Percentiles rank a stretch among this genome's conserved stretches.
Evolutionary conservation across 768 basidiomycete species (phyloP).

Genomic region (Asterophora parasitica): DNA sequence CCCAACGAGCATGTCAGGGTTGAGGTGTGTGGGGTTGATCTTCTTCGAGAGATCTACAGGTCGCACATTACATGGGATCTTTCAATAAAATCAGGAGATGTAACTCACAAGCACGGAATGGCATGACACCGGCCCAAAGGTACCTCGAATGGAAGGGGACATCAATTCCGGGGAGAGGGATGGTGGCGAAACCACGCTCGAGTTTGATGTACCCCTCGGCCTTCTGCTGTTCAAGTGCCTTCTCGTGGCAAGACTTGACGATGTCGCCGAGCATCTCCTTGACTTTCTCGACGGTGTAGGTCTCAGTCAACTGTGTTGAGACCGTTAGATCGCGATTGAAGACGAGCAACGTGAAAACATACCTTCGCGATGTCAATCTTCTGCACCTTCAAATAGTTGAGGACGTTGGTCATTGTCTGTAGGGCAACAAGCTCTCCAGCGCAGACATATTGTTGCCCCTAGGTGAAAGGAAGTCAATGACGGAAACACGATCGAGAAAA

Average conservation of each 20-base stretch:
- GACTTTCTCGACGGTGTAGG: slow-evolving; percentile 85
- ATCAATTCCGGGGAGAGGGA: slow-evolving; percentile 93
- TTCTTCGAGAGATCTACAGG: slow-evolving; percentile 89
- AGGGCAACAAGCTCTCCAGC: slow-evolving; percentile 93
- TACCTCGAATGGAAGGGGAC: slow-evolving; percentile 99
- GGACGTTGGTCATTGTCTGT: slow-evolving; percentile 90
- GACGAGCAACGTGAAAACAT: slow-evolving; percentile 2
- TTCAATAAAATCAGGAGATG: slow-evolving; percentile 1
- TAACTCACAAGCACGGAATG: slow-evolving; percentile 91
- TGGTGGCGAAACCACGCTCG: slow-evolving; percentile 95
- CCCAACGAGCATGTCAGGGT: slow-evolving; percentile 90
- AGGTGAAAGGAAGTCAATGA: slow-evolving; percentile 11
- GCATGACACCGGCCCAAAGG: slow-evolving; percentile 97
- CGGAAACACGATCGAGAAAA: neutral
- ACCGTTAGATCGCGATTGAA: neutral
- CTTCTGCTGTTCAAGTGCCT: slow-evolving; percentile 73
- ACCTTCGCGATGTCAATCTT: slow-evolving; percentile 92
- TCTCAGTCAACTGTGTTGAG: slow-evolving; percentile 70
- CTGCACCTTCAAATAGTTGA: slow-evolving; percentile 95
- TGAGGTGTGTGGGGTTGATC: slow-evolving; percentile 85
- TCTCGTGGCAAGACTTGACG: slow-evolving; percentile 73
- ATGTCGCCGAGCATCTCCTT: slow-evolving; percentile 95
- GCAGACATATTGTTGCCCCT: slow-evolving; percentile 99
- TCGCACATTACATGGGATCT: neutral
- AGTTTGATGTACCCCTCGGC: slow-evolving; percentile 87